Base-by-base conservation (phyloP, 305 asterid species). In the Fraxinus albicans region DNA sequence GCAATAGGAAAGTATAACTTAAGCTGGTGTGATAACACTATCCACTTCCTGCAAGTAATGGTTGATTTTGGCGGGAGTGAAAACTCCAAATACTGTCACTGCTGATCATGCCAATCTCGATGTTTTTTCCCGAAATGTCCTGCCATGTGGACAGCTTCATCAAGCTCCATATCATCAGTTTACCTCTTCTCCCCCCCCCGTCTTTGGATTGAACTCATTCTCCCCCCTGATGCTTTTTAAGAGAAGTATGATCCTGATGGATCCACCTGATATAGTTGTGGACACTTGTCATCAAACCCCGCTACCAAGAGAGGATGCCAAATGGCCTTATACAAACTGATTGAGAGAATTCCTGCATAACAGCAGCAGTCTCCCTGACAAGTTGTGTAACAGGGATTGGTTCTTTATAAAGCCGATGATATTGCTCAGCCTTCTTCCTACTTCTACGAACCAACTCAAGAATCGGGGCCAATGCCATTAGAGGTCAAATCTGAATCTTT, bases 211-310 rank as follows among this genome's bases (percentile, higher is more conserved):
- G 79, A 98, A 93, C 77, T 94, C 96, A 88, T 96, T 96, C 92
- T 94, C 94, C 60, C 98, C 98, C 98, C 93, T 92, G 99, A 96
- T 88, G 99, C 98, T 90, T 96, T 96, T 98, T 98, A 93, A 33
- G 98, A 93, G 83, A 96, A 96, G 87, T 96, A 96, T 23, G 99
- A 96, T 77, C 99, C 99, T 15, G 97, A 96, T 80, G 98, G 98
- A 89, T 94, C 99, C 84, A 94, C 99, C 98, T 88, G 70, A 53
- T 53, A 53, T 53, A 5, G 7, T 13, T 53, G 7, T 53, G 10
- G 55, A 12, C 55, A 42, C 50, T 12, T 42, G 50, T 42, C 50
- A 55, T 60, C 70, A 60, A 60, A 60, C 70, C 70, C 29, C 29
- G 3, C 27, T 5, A 60, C 27, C 27, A 23, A 21, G 27, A 60